Percentiles rank a stretch among this genome's conserved stretches.
Evolutionary conservation across 768 basidiomycete genomes (phyloP).

Genomic region (Kwoniella sp.): DNA sequence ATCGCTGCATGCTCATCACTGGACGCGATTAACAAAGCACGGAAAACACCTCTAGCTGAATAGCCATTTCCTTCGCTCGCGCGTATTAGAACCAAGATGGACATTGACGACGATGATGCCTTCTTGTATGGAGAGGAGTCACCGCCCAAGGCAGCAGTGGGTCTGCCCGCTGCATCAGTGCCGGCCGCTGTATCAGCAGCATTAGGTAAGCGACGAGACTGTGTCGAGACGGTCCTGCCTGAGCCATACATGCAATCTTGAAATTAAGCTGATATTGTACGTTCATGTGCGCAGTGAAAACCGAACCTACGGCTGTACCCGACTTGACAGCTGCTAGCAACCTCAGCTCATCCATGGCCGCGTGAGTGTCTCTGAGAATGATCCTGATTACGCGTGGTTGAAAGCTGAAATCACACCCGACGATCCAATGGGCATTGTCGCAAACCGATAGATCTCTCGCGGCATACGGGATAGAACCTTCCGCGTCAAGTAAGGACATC

Average conservation of each 20-base stretch:
- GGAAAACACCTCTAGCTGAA: too few species aligned
- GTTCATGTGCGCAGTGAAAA: slow-evolving; percentile 55
- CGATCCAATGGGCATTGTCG: background rate
- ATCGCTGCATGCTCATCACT: background rate
- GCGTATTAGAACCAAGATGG: slow-evolving; percentile 23
- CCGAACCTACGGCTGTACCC: background rate
- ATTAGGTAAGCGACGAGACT: background rate
- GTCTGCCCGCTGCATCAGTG: slow-evolving; percentile 52
- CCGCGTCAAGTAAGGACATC: slow-evolving; percentile 24
- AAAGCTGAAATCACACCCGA: background rate
- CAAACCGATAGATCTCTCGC: slow-evolving; percentile 30
- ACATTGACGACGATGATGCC: slow-evolving; percentile 73
- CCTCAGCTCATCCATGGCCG: slow-evolving; percentile 33
- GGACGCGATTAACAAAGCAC: too few species aligned
- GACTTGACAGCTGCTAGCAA: background rate
- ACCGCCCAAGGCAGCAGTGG: slow-evolving; percentile 11
- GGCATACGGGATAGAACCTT: slow-evolving; percentile 43
- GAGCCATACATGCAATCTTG: too few species aligned
- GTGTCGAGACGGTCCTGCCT: background rate
- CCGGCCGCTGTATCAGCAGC: slow-evolving; percentile 38
- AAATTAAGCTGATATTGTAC: background rate
- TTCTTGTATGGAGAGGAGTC: slow-evolving; percentile 70
- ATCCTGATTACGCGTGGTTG: background rate
- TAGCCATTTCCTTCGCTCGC: too few species aligned
- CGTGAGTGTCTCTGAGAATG: slow-evolving; percentile 23